Conservation (phyloP, 2,329 filamentous ascomycete genomes). For the Podosphaera fusca region DNA sequence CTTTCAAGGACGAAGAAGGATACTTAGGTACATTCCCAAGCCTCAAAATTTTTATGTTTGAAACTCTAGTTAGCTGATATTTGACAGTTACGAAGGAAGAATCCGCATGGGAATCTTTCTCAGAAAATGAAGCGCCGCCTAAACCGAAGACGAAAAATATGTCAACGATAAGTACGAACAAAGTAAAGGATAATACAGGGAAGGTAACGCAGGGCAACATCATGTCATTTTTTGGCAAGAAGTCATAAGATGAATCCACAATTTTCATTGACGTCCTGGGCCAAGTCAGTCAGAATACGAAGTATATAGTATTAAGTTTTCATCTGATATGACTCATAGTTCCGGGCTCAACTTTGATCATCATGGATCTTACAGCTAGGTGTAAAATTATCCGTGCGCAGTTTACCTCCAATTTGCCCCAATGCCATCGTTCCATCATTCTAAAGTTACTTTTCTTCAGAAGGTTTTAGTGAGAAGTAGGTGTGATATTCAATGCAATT, state of each 20-base stretch:
- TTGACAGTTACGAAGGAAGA: slow-evolving; percentile 66
- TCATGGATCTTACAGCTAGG: too few relatives aligned
- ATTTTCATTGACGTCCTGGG: too few relatives aligned
- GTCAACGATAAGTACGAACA: slow-evolving; percentile 13
- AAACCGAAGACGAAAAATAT: slow-evolving; percentile 29
- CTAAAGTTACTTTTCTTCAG: too few relatives aligned
- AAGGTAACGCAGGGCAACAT: slow-evolving; percentile 57
- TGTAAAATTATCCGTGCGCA: too few relatives aligned
- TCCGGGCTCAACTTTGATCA: too few relatives aligned
- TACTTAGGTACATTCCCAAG: slow-evolving; percentile 46
- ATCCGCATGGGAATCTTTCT: slow-evolving; percentile 73
- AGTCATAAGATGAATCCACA: slow-evolving; percentile 15
- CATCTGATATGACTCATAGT: too few relatives aligned
- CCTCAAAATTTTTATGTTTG: not conserved
- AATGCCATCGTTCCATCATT: too few relatives aligned
- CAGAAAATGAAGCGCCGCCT: slow-evolving; percentile 54
- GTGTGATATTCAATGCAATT: too few relatives aligned
- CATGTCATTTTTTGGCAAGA: slow-evolving; percentile 82
- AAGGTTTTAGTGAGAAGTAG: too few relatives aligned
- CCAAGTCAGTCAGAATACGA: too few relatives aligned
- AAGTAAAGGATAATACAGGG: slow-evolving; percentile 16
- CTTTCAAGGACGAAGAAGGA: slow-evolving; percentile 66
- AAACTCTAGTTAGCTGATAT: slow-evolving; percentile 3
- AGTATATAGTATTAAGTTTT: too few relatives aligned
- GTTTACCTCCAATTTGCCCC: too few relatives aligned